Base-by-base conservation (phyloP, 768 basidiomycete genomes). In the Mycena maculata region DNA sequence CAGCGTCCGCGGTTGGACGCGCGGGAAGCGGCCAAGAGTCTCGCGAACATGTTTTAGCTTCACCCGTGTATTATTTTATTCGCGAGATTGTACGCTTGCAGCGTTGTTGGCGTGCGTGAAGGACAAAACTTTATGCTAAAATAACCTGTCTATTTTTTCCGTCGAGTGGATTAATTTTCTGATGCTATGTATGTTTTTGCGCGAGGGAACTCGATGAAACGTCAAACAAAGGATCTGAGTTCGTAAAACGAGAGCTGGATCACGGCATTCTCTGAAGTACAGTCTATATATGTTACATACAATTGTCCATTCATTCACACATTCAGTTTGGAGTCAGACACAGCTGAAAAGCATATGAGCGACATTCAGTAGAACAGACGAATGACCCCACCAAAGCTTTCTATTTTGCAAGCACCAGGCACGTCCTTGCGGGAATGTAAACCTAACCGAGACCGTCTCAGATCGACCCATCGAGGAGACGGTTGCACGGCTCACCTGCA, bases 21-120 rank as follows among this genome's bases (percentile, higher is more conserved):
- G 12, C 84, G 91, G 73, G 90, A 94, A 74, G 93, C 93, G 16
- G 94, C 93, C 22, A 93, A 93, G 76, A 96, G 95, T 77, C 84
- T 96, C 62, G 94, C 94, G 9, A 96, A 95, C 74, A 92, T 93
- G 90, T 93, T 94, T 75, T 94, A 80, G 54, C 23, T 30, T 55
- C 31, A 25, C 44, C 22, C 16, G 25, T 58, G 49, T 58, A 65
- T 22, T 33, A 50, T 22, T 50, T 41, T 33, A 30, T 53, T 25
- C 25, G n/a, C 55, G 33, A 49, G 45, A 38, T 56, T 56, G 62
- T 63, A 63, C 62, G 42, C 33, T 36, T 63, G 38, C 45, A 45
- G 50, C n/a, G 54, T 38, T 39, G 47, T 39, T 30, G 33, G n/a
- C n/a, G 33, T 28, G 25, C 28, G 13, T 23, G 50, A 58, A 59